Conservation (phyloP, 164 flowering plant species). For the Chimonanthus salicifolius region DNA sequence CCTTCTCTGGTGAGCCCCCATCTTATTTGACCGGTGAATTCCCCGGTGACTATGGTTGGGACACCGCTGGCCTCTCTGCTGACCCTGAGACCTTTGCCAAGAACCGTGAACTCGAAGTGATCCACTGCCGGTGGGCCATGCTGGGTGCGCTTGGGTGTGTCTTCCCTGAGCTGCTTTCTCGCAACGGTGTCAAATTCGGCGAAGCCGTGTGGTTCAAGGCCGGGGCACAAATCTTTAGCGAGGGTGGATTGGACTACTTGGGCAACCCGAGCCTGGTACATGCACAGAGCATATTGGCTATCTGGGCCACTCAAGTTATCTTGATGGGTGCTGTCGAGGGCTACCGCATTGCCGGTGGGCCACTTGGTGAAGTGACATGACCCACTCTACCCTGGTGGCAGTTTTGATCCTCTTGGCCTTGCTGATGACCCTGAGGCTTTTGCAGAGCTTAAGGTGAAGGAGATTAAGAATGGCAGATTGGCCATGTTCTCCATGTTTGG, state of each 20-base stretch:
- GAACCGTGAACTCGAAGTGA: conserved; percentile 11
- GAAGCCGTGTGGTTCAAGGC: conserved; percentile 14
- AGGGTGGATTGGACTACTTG: conserved; percentile 13
- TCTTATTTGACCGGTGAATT: conserved; percentile 14
- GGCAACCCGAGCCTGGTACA: conserved; percentile 8
- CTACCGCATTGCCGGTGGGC: conserved; percentile 28
- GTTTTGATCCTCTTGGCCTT: conserved; percentile 21
- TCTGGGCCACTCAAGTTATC: conserved; percentile 7
- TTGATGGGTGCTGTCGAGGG: conserved; percentile 12
- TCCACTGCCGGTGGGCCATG: conserved; percentile 13
- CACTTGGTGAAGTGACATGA: conserved; percentile 33
- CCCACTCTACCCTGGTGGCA: conserved; percentile 15
- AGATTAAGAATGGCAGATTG: conserved; percentile 34
- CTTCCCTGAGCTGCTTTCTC: conserved; percentile 9
- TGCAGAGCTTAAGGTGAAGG: conserved; percentile 27
- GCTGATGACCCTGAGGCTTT: conserved; percentile 38
- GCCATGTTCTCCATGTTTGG: conserved; percentile 44
- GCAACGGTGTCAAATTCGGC: conserved; percentile 11
- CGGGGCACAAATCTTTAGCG: conserved; percentile 9
- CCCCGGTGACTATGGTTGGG: conserved; percentile 10
- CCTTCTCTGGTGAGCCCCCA: conserved; percentile 13
- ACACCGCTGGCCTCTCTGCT: conserved; percentile 5
- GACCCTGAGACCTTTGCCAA: conserved; percentile 10
- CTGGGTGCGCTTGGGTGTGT: conserved; percentile 8
- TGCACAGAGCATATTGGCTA: conserved; percentile 10